phyloP scores from a whole-genome alignment of 169 alveolate species.

The Theileria orientalis region DNA sequence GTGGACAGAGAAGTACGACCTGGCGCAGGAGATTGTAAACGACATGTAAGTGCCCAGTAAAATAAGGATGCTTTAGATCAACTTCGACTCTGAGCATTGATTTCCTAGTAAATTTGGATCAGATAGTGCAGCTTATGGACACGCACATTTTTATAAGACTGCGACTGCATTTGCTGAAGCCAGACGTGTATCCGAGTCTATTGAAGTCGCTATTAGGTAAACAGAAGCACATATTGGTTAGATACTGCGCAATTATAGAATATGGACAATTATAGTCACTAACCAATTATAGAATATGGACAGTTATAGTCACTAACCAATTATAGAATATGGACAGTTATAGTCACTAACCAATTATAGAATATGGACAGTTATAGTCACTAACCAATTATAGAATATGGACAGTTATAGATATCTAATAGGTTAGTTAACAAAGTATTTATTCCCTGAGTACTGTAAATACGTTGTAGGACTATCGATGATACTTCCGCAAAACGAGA shows the following conservation, averaged over 20 bases:
- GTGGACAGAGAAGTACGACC: constrained; percentile 74
- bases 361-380: no score
- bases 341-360: no score
- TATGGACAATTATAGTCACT: no score
- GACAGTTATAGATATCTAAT: no score
- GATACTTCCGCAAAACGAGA: constrained; percentile 65
- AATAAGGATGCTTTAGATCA: constrained; percentile 3
- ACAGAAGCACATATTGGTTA: neutral
- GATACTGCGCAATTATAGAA: no score
- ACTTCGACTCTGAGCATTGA: constrained; percentile 35
- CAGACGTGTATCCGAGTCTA: constrained; percentile 65
- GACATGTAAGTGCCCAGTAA: constrained; percentile 29
- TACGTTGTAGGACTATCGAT: constrained; percentile 47
- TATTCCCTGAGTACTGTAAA: no score
- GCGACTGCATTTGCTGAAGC: constrained; percentile 72
- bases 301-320: no score
- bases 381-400: no score
- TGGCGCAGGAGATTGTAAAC: constrained; percentile 56
- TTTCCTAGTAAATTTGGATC: constrained; percentile 67
- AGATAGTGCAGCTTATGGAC: constrained; percentile 70
- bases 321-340: no score
- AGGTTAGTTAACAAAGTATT: no score
- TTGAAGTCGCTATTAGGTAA: constrained; percentile 69
- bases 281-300: no score
- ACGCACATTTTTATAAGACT: constrained; percentile 72